These are phyloP conservation scores for barley (Hordeum vulgare) DNA, from an alignment of 176 grass and related monocot species.

Conservation along the genomic window MorexV3_pseudomolecules_assembly NC_058520.1:542037226-542037725, in stretches of 20 bases:
- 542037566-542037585: neutral
- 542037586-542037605: neutral
- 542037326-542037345: neutral
- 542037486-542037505: neutral
- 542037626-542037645: neutral
- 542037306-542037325: neutral
- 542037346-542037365: neutral
- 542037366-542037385: neutral
- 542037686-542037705: neutral
- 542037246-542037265: neutral
- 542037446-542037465: neutral
- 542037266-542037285: neutral
- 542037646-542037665: neutral
- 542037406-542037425: neutral
- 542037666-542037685: neutral
- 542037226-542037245: slow-evolving; percentile 5
- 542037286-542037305: neutral
- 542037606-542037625: neutral
- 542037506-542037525: neutral
- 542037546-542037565: neutral
- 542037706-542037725: too few relatives aligned
- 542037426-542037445: neutral
- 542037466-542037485: neutral
- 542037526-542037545: neutral
- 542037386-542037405: neutral